Conservation (phyloP, 257 asterid genomes). For the Solanum chiquidenum region DNA sequence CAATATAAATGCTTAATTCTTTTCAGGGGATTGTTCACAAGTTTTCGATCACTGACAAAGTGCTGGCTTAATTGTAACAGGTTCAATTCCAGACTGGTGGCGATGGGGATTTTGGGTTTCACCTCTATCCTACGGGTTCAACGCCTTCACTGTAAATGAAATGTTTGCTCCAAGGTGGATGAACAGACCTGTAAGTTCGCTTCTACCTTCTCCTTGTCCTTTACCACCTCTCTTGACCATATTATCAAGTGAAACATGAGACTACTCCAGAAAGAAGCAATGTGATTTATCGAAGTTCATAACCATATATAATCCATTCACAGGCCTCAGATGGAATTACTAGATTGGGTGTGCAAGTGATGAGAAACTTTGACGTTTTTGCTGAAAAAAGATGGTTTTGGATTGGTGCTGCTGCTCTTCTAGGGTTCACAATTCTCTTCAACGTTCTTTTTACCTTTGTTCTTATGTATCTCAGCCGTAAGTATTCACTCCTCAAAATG, state of each 20-base stretch:
- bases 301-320: neutral
- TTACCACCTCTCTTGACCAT: neutral
- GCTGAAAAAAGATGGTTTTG: constrained; percentile 47
- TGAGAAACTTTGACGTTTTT: constrained; percentile 29
- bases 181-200: constrained; percentile 22
- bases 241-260: neutral
- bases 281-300: neutral
- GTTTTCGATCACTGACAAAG: constrained; percentile 5
- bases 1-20: neutral
- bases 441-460: constrained; percentile 44
- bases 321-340: constrained; percentile 29
- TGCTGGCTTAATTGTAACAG: constrained; percentile 15
- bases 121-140: constrained; percentile 47
- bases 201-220: neutral
- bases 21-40: neutral
- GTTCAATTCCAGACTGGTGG: constrained; percentile 57
- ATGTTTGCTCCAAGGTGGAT: constrained; percentile 58
- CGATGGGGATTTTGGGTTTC: constrained; percentile 63
- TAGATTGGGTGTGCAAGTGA: constrained; percentile 31
- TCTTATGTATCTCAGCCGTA: constrained; percentile 48
- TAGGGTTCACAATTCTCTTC: constrained; percentile 37
- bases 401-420: constrained; percentile 51
- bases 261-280: neutral
- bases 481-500: constrained; percentile 8
- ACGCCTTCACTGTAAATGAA: constrained; percentile 45